Base-by-base conservation (phyloP, 371 early-diverging fungal genomes). In the Thermomucor indicae-seudaticae region DNA sequence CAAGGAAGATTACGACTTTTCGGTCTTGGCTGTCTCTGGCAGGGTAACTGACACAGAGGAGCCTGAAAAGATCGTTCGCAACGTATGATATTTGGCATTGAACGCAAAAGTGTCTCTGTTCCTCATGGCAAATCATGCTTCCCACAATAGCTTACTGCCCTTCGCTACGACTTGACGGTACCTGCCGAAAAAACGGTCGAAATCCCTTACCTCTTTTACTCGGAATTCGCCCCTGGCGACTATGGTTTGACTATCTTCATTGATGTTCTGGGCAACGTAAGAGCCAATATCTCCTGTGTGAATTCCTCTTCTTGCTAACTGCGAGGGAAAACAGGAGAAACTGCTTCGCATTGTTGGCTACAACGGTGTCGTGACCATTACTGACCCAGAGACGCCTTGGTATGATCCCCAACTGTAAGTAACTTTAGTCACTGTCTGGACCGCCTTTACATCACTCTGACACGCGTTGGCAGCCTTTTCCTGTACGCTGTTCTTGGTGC, bases 371-470 rank as follows among this genome's bases (percentile, higher is more conserved):
- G 57, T 75, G 12, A 70, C 71, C 42, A 57, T 75, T n/a, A 51
- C 57, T 51, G 69, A 75, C 7, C 75, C 75, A 23, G 71, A 70
- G 31, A 58, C 58, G 49, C 64, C 75, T 17, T 68, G 66, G 63
- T 60, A 68, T 27, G 75, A 75, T 57, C 51, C 58, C 53, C 68
- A 75, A 61, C 64, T 75, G 75, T 75, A 64, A 68, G 71, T 70
- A 29, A 19, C 5, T 11, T 14, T 28, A 2, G 7, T 16, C 12
- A 35, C 27, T 25, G 22, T 44, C 5, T 12, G 20, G 17, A 34
- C 6, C 14, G 32, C 32, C 7, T 24, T 6, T 16, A n/a, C 10
- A 14, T 29, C 29, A 24, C 22, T 19, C 28, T 40, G 29, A 8
- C 29, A 3, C n/a, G 14, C 16, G 40, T 24, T 24, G 22, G 16